Conservation (phyloP, 108 stramenopile genomes). For the Bacterosira constricta region DNA sequence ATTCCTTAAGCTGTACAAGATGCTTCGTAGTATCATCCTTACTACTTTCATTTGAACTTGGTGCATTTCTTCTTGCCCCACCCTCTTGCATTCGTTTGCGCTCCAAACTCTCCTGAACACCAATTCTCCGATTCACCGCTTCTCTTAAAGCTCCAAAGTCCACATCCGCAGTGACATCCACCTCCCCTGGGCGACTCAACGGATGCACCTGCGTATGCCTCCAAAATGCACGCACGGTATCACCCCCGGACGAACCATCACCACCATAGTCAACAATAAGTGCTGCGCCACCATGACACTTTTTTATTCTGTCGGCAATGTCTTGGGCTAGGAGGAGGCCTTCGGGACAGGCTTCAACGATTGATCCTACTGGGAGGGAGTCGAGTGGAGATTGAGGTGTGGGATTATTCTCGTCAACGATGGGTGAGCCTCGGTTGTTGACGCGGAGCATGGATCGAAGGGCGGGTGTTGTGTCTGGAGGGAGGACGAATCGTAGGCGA, state of each 20-base stretch:
- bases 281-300: conserved; percentile 79
- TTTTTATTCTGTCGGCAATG: conserved; percentile 75
- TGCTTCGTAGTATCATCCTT: not conserved
- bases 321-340: conserved; percentile 87
- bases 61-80: not conserved
- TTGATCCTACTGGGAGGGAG: conserved; percentile 62
- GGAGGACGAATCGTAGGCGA: conserved; percentile 82
- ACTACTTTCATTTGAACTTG: not conserved
- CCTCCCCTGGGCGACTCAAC: conserved; percentile 85
- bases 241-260: conserved; percentile 71
- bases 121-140: conserved; percentile 56
- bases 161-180: conserved; percentile 98
- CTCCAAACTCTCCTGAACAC: conserved; percentile 36
- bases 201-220: conserved; percentile 87
- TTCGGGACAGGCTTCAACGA: conserved; percentile 94
- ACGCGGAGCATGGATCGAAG: conserved; percentile 63
- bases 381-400: conserved; percentile 23
- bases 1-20: too few relatives aligned
- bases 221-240: conserved; percentile 91
- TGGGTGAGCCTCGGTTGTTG: conserved; percentile 39
- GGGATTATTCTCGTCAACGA: conserved; percentile 35
- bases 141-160: conserved; percentile 90
- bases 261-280: conserved; percentile 98
- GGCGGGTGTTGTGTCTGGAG: conserved; percentile 82
- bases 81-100: conserved; percentile 12